Evolutionary conservation across 495 filamentous ascomycete species (phyloP), one percentile per base, ranked within the genome.

Genomic region (Friedmanniomyces simplex): DNA sequence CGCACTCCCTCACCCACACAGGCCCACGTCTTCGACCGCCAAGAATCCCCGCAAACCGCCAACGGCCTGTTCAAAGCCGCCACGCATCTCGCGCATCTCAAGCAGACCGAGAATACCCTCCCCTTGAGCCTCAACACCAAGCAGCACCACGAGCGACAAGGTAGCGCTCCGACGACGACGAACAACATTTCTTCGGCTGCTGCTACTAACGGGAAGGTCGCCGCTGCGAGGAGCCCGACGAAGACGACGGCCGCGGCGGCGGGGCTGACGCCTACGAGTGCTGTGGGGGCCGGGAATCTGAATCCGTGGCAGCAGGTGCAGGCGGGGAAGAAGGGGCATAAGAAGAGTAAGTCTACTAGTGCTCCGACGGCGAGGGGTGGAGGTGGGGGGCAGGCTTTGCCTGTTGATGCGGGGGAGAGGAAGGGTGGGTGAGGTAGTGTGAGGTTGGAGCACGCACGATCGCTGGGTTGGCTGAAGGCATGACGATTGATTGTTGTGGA

Each of bases 1-100:
- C 61, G 70, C 18, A 75, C 75, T 12, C 75, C 75, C 0, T 75
- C 74, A 10, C 74, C 75, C 8, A 72, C 64, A 7, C 64, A 56
- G 18, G 39, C 57, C 13, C 47, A 58, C 18, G 34, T 24, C 20
- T 60, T 55, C 39, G 50, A 45, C 6, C 28, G 59, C 6, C 55
- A 53, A 11, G 50, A 63, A 16, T 60, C 63, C 6, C 53, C 56
- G n/a, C 62, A 46, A 7, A 49, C 55, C 36, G 42, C 50, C 41
- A 59, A 62, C 41, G 63, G 61, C 2, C 26, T 60, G 0, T 16
- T 50, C 8, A 56, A 54, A 50, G 53, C 49, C 11, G 61, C 57
- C 2, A 43, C 39, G 18, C 54, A 64, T 21, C 52, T 60, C 42
- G 57, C 57, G 32, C 60, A 57, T 42, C 46, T 47, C 6, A 46